Percentiles rank a stretch among this genome's conserved stretches.
Evolutionary conservation across 148 eudicot species (phyloP).

Genomic region (Rhododendron mucronatum): DNA sequence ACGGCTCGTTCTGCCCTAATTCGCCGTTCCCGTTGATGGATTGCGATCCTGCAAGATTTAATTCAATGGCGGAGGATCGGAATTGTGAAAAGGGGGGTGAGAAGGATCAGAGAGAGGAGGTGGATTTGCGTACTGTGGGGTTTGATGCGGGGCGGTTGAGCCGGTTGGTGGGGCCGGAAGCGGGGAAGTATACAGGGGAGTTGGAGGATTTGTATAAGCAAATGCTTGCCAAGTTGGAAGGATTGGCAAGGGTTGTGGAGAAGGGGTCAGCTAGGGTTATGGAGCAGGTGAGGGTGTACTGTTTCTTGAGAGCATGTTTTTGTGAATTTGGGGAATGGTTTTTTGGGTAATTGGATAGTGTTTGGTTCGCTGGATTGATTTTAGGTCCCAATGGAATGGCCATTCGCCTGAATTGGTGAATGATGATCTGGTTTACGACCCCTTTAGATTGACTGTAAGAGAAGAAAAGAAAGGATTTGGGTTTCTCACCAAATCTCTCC

Average conservation of each 20-base stretch:
- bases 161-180: conserved; percentile 54
- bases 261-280: conserved; percentile 55
- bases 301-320: not conserved
- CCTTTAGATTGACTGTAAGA: not conserved
- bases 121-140: conserved; percentile 46
- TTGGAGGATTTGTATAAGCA: conserved; percentile 74
- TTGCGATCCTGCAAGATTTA: not conserved
- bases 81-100: conserved; percentile 10
- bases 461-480: not conserved
- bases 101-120: conserved; percentile 33
- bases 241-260: conserved; percentile 58
- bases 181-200: conserved; percentile 39
- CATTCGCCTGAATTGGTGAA: not conserved
- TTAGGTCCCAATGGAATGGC: not conserved
- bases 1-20: conserved; percentile 51
- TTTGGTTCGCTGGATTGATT: not conserved
- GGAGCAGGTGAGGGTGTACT: conserved; percentile 50
- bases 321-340: not conserved
- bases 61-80: not conserved
- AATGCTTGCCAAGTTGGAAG: conserved; percentile 69
- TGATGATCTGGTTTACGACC: not conserved
- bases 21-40: conserved; percentile 43
- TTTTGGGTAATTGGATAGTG: not conserved
- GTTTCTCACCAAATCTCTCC: not conserved
- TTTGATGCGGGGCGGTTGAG: conserved; percentile 51